Evolutionary conservation across 2,329 filamentous ascomycete species (phyloP), one percentile per base, ranked within the genome.

Genomic region (Alternaria hordeiaustralica): DNA sequence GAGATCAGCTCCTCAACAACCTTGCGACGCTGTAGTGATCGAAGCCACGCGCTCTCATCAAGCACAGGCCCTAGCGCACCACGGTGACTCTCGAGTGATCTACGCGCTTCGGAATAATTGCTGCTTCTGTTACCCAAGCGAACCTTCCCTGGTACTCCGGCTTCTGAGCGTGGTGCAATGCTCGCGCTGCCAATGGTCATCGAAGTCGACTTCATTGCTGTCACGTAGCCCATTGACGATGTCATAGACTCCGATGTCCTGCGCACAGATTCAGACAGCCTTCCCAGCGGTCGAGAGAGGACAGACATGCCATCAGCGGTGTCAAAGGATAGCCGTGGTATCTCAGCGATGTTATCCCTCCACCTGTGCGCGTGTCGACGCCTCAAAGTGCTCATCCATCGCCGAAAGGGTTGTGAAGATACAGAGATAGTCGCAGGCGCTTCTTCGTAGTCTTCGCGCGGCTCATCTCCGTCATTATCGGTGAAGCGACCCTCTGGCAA

Each of bases 1-100:
- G 83, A 87, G 64, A 97, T 88, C 55, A 98, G 83, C 80, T 98
- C 96, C 75, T 96, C 92, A 36, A 98, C 81, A 43, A 97, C 89
- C 65, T 90, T 89, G 13, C 93, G 88, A 64, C 96, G 88, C 73
- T 94, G 91, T 20, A 92, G 80, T 2, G 93, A 88, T 57, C 94
- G 88, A 68, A 89, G 87, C 45, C 87, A 87, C n/a, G 91, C 89
- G 28, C 86, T 89, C 61, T 90, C 87, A 69, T 97, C 93, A 11
- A 89, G 77, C 12, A 82, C 76, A 15, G 82, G 81, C 12, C 80
- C 83, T 18, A 83, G 77, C 3, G 78, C 74, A 21, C 81, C 78
- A 43, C 79, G 79, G 60, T 83, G 84, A 56, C 85, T 88, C 46
- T 92, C 91, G 7, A 86, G 82, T 4, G 88, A 89, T 21, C 79